These are phyloP conservation scores for Aspergillus cejpii DNA, from an alignment of 2,329 filamentous ascomycete species.

Conservation along the genomic window DNA sequence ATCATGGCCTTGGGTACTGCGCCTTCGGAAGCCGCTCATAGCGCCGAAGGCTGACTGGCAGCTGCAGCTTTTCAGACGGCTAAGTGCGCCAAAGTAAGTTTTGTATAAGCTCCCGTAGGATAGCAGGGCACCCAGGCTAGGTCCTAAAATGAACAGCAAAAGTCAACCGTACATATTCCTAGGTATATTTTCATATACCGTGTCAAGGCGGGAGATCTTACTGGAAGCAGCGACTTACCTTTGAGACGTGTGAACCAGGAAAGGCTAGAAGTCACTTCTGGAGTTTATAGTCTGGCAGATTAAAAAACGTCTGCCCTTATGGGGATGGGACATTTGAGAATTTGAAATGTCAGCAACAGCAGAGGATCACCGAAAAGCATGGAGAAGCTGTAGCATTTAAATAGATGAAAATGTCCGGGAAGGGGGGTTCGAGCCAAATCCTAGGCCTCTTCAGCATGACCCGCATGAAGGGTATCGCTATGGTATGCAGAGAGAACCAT, in stretches of 20 bases:
- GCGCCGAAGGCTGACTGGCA: not conserved
- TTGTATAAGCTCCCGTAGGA: not conserved
- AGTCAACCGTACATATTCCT: too few species aligned
- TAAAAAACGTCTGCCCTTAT: too few species aligned
- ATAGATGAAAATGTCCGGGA: conserved; percentile 14
- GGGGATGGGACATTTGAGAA: too few species aligned
- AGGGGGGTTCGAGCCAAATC: not conserved
- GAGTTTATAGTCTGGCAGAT: too few species aligned
- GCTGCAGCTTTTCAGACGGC: not conserved
- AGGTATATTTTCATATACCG: too few species aligned
- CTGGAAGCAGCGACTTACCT: too few species aligned
- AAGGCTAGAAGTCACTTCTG: too few species aligned
- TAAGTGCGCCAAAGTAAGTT: not conserved
- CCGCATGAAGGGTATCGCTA: not conserved
- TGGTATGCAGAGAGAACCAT: not conserved
- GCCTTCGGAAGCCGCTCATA: conserved; percentile 39
- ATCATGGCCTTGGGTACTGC: conserved; percentile 33
- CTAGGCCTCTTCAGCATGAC: not conserved
- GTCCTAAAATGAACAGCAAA: not conserved
- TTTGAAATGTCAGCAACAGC: not conserved
- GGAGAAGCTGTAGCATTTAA: conserved; percentile 2
- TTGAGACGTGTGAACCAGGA: too few species aligned
- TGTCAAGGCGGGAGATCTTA: too few species aligned
- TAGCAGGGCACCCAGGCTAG: not conserved
- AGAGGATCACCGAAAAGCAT: not conserved